phyloP scores from a whole-genome alignment of 345 rosid genomes.

The Sonneratia caseolaris region DNA sequence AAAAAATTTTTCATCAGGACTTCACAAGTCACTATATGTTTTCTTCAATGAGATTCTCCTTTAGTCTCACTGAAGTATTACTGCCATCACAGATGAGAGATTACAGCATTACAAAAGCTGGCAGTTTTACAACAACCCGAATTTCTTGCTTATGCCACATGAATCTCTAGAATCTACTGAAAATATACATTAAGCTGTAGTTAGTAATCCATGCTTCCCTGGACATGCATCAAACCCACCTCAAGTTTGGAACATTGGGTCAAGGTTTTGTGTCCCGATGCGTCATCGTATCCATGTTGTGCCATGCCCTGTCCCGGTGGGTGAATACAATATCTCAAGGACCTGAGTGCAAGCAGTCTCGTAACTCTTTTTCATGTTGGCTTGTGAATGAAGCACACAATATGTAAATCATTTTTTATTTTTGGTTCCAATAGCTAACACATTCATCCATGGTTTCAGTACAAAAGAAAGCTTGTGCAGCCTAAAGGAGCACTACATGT shows the following conservation, averaged over 20 bases:
- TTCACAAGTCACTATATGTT: not conserved
- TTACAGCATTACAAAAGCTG: not conserved
- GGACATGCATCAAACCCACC: not conserved
- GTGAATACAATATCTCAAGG: not conserved
- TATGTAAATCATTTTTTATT: not conserved
- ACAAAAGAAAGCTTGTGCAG: slow-evolving; percentile 50
- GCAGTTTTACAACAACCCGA: not conserved
- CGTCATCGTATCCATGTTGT: too few species aligned
- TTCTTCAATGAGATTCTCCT: not conserved
- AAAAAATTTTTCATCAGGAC: not conserved
- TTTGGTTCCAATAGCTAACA: not conserved
- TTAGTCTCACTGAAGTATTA: not conserved
- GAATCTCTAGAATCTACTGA: not conserved
- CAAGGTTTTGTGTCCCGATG: too few species aligned
- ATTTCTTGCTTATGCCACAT: not conserved
- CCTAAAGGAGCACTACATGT: slow-evolving; percentile 63
- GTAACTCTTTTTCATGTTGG: not conserved
- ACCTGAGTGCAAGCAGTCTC: not conserved
- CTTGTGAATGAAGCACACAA: not conserved
- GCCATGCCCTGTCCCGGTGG: too few species aligned
- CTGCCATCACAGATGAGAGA: not conserved
- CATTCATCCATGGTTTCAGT: slow-evolving; percentile 32
- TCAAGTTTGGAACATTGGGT: not conserved
- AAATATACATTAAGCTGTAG: not conserved
- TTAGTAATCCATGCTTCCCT: not conserved